Percentiles rank a stretch among this genome's conserved stretches.
Evolutionary conservation across 345 rosid genomes (phyloP).

Genomic region (Populus tremula): DNA sequence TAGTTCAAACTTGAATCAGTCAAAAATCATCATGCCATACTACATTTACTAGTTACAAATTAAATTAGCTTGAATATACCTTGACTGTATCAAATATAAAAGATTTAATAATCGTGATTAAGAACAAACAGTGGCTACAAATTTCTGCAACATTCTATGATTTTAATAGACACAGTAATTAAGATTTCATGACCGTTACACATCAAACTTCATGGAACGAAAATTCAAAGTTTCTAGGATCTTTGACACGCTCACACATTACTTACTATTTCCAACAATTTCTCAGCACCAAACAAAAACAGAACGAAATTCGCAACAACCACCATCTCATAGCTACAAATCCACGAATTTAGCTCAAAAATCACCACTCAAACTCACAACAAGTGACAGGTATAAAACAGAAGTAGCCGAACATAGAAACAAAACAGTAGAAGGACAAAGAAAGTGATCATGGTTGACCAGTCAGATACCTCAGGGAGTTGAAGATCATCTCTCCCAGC

Average conservation of each 20-base stretch:
- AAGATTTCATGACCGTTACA: background rate
- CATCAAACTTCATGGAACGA: background rate
- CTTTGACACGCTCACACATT: background rate
- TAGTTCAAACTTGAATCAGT: background rate
- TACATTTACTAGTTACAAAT: background rate
- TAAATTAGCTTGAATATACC: background rate
- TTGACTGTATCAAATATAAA: background rate
- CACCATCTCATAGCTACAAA: background rate
- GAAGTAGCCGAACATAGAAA: background rate
- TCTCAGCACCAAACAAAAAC: background rate
- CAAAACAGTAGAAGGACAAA: background rate
- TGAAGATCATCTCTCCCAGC: constrained; percentile 45
- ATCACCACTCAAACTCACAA: background rate
- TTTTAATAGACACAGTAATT: background rate
- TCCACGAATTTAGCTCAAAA: background rate
- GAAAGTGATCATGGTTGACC: background rate
- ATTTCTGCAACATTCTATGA: background rate
- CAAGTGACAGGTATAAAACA: background rate
- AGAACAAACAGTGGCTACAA: background rate
- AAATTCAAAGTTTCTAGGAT: background rate
- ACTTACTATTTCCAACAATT: constrained; percentile 1
- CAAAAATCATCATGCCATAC: constrained; percentile 1
- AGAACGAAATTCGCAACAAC: background rate
- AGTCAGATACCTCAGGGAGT: constrained; percentile 42
- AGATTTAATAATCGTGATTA: background rate